phyloP scores from a whole-genome alignment of 2,329 filamentous ascomycete genomes.

The Helotiales sp. region DNA sequence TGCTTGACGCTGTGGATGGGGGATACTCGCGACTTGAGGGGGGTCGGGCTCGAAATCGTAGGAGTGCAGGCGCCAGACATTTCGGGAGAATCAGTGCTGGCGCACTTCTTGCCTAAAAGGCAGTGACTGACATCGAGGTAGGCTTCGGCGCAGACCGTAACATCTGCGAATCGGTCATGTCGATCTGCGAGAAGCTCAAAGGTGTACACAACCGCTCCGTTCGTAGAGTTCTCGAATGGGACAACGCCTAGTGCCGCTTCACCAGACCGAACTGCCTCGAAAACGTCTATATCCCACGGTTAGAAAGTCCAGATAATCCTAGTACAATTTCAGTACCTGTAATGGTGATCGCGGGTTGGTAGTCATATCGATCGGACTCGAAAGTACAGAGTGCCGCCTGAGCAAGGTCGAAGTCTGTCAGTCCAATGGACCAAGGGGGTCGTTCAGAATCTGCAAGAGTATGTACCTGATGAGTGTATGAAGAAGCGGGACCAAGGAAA shows the following conservation, averaged over 20 bases:
- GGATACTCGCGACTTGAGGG: constrained; percentile 51
- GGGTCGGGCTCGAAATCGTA: constrained; percentile 52
- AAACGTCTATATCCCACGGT: constrained; percentile 65
- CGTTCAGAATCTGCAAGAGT: constrained; percentile 26
- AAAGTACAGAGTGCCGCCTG: constrained; percentile 61
- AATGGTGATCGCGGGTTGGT: constrained; percentile 52
- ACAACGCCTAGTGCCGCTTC: constrained; percentile 76
- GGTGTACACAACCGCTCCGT: constrained; percentile 89
- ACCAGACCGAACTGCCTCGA: constrained; percentile 74
- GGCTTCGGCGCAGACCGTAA: constrained; percentile 80
- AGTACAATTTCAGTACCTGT: constrained; percentile 32
- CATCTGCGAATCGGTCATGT: constrained; percentile 63
- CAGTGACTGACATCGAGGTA: constrained; percentile 91
- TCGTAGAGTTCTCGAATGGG: constrained; percentile 95
- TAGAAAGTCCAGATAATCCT: constrained; percentile 10
- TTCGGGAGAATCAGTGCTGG: constrained; percentile 36
- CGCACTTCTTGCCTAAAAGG: constrained; percentile 63
- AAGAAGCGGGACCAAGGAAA: constrained; percentile 67
- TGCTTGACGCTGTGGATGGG: constrained; percentile 60
- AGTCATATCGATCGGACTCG: constrained; percentile 43
- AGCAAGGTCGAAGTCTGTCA: constrained; percentile 39
- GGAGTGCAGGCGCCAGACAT: constrained; percentile 55
- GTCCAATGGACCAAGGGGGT: constrained; percentile 33
- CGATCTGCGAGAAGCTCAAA: constrained; percentile 87
- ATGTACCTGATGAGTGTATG: constrained; percentile 71